Evolutionary conservation across 345 rosid genomes (phyloP).

Genomic region (Geranium brycei): DNA sequence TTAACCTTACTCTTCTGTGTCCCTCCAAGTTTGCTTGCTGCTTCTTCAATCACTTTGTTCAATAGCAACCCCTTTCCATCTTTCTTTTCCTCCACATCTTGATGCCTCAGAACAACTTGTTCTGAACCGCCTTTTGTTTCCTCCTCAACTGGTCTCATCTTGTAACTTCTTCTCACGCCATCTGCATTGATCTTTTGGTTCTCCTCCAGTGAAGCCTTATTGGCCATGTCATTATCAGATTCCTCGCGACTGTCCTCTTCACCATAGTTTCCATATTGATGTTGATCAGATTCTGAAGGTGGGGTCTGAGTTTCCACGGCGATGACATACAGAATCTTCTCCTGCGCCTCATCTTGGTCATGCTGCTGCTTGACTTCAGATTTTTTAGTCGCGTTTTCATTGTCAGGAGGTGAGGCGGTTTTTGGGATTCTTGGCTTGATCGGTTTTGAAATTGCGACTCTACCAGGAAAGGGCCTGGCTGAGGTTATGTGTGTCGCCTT

Average conservation of each 20-base stretch:
- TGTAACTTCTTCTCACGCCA: slow-evolving; percentile 26
- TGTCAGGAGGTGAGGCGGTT: neutral
- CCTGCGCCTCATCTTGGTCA: neutral
- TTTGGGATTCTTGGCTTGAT: neutral
- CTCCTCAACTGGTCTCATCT: slow-evolving; percentile 29
- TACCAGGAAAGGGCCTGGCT: neutral
- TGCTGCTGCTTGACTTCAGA: neutral
- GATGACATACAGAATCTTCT: neutral
- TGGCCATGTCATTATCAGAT: slow-evolving; percentile 5
- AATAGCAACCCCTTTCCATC: slow-evolving; percentile 37
- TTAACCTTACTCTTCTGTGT: slow-evolving; percentile 84
- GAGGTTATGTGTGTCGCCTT: neutral
- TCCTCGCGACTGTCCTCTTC: slow-evolving; percentile 21
- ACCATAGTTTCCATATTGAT: neutral
- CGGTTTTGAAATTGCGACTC: neutral
- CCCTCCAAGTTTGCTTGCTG: slow-evolving; percentile 74
- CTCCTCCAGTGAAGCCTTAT: slow-evolving; percentile 17
- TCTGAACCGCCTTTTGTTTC: slow-evolving; percentile 19
- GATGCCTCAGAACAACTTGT: slow-evolving; percentile 57
- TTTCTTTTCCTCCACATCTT: slow-evolving; percentile 46
- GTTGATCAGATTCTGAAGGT: neutral
- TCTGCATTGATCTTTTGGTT: slow-evolving; percentile 24
- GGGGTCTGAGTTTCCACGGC: neutral
- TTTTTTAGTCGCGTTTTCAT: neutral
- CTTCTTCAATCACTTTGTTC: slow-evolving; percentile 83